A percentile compares a stretch with the other conserved stretches of the same genome.
Conservation (phyloP, 2,329 filamentous ascomycete genomes). For the Colletotrichum shisoi region DNA sequence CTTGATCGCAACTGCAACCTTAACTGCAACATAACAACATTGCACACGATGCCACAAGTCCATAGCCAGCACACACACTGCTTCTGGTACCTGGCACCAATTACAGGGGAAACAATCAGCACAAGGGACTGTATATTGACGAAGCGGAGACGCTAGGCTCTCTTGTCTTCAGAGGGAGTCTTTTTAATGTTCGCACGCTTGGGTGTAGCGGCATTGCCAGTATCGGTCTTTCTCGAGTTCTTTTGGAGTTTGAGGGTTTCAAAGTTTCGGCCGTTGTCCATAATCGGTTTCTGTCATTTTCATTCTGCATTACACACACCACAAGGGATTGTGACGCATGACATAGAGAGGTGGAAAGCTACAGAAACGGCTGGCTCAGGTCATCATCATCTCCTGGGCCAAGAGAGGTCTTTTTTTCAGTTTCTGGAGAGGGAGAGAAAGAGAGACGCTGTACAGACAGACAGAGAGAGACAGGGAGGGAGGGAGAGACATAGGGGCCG, state of each 20-base stretch:
- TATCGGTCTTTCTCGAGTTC: constrained; percentile 30
- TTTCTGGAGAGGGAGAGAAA: not conserved
- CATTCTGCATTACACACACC: constrained; percentile 25
- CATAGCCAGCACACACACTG: constrained; percentile 22
- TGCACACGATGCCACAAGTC: constrained; percentile 33
- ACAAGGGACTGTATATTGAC: constrained; percentile 38
- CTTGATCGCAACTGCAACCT: constrained; percentile 44
- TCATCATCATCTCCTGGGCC: constrained; percentile 5
- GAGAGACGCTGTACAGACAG: not conserved
- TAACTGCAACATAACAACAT: constrained; percentile 12
- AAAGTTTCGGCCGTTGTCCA: constrained; percentile 36
- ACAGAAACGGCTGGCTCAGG: constrained; percentile 33
- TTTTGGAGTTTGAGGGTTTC: constrained; percentile 37
- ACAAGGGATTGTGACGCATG: constrained; percentile 33
- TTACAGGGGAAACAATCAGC: constrained; percentile 20
- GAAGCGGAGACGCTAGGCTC: constrained; percentile 28
- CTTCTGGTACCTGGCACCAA: constrained; percentile 17
- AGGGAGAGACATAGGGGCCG: not conserved
- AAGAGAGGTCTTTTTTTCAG: constrained; percentile 14
- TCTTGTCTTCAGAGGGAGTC: constrained; percentile 23
- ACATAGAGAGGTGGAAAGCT: constrained; percentile 38
- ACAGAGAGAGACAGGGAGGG: not conserved
- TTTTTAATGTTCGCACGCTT: constrained; percentile 30
- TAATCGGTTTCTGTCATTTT: constrained; percentile 33
- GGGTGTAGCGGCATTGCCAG: constrained; percentile 35